Base-by-base conservation (phyloP, 164 flowering plant species). In the Saururus chinensis region DNA sequence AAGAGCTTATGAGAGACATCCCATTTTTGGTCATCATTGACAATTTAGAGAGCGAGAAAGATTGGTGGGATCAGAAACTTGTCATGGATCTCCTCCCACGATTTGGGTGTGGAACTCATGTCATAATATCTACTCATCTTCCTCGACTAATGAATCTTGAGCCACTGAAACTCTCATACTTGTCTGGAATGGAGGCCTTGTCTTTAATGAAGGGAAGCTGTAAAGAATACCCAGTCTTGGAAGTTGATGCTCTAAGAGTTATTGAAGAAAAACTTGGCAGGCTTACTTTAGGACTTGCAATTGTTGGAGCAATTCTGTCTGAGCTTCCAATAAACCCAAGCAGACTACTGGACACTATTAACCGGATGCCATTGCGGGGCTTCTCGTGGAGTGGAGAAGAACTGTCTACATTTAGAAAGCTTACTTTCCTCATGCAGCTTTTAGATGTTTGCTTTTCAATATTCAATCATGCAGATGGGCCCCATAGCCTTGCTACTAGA, bases 31-130 rank as follows among this genome's bases (percentile, higher is more conserved):
- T 93, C 35, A 66, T 93, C 54, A 88, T 93, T 60, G 99, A 93
- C 73, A 93, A 90, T 73, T 70, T 93, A 58, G 99, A 93, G 74
- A 81, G 78, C 57, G 99, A 93, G 71, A 88, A 87, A 73, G 99
- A 93, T 67, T 90, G 95, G 96, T 93, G 99, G 96, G 96, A 90
- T 62, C 83, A 77, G 56, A 81, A 83, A 70, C 80, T 73, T 37
- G 68, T 93, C 45, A 90, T 93, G 97, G 97, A 93, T 75, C 88
- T 93, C 52, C 87, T 93, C 60, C 99, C 99, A 23, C 95, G 99
- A 7, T 93, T 88, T 71, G 96, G 99, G 5, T 89, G 96, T 53
- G 95, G 83, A 60, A 84, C 95, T 16, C 96, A 93, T 67, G 76
- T 90, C 20, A 67, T 90, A 40, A 81, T 93, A 53, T 83, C 97